Percentiles rank a stretch among this genome's conserved stretches.
Conservation (phyloP, 1,139 yeast genomes). For the Saccharomyces hybrid region DNA sequence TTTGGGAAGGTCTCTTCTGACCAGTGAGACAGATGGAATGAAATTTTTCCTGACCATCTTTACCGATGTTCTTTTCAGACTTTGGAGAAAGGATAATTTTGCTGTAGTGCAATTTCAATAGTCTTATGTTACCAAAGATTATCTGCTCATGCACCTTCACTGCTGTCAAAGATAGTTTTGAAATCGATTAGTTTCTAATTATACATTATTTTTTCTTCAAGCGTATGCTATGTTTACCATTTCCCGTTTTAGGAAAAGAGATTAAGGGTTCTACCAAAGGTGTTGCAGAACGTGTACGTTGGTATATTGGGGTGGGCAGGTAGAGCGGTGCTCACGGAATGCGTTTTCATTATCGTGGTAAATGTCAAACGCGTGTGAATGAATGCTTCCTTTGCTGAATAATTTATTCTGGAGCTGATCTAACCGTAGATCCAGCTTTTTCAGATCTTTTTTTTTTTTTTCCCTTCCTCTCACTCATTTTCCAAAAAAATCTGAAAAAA, state of each 20-base stretch:
- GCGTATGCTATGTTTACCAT: slow-evolving; percentile 2
- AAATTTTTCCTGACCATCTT: not conserved
- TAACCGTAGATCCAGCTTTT: not conserved
- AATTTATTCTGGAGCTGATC: not conserved
- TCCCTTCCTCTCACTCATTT: not conserved
- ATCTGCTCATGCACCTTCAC: not conserved
- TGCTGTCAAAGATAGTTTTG: not conserved
- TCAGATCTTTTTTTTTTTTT: not conserved
- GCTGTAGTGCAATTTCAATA: not conserved
- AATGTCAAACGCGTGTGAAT: not conserved
- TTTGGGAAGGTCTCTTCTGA: slow-evolving; percentile 1
- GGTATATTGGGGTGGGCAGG: not conserved
- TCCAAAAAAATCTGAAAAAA: not conserved
- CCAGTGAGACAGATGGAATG: not conserved
- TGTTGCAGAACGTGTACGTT: not conserved
- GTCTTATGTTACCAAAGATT: not conserved
- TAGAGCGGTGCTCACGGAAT: not conserved
- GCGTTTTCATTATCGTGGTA: not conserved
- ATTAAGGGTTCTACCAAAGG: not conserved
- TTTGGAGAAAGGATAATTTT: not conserved
- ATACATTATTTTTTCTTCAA: not conserved
- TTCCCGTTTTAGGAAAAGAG: slow-evolving; percentile 3
- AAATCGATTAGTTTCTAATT: not conserved
- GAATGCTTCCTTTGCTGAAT: not conserved
- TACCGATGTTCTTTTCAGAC: not conserved